phyloP scores from a whole-genome alignment of 768 basidiomycete genomes.

The Leccinum disarticulatum region DNA sequence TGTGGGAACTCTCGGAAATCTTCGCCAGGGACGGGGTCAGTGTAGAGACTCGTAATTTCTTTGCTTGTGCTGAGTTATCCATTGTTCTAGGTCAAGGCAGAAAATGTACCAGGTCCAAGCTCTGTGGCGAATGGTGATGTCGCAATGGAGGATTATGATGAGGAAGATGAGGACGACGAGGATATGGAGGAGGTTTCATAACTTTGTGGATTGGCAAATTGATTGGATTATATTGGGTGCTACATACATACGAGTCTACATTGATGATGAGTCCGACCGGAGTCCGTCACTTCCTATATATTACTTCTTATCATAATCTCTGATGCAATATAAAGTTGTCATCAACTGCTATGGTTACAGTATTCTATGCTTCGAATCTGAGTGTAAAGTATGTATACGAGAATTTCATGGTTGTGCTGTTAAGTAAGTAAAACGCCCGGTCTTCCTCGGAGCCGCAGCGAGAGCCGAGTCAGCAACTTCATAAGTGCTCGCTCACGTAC shows the following conservation, averaged over 20 bases:
- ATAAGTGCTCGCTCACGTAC: neutral
- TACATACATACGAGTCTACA: neutral
- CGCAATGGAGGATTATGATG: conserved; percentile 42
- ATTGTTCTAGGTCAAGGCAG: too few species aligned
- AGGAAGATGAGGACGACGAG: conserved; percentile 56
- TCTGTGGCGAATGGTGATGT: conserved; percentile 24
- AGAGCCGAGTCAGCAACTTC: conserved; percentile 5
- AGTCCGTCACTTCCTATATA: too few species aligned
- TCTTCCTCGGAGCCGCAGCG: conserved; percentile 3
- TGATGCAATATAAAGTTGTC: too few species aligned
- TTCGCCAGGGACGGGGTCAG: too few species aligned
- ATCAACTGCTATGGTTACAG: too few species aligned
- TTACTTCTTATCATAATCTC: too few species aligned
- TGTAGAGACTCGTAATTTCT: too few species aligned
- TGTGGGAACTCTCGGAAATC: too few species aligned
- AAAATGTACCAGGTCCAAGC: conserved; percentile 44
- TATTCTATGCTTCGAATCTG: neutral
- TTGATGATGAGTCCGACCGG: neutral
- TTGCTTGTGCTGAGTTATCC: too few species aligned
- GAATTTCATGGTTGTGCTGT: neutral
- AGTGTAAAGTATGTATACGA: neutral
- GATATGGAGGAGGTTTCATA: conserved; percentile 74
- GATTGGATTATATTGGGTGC: neutral
- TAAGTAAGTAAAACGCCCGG: neutral
- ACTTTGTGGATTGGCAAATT: conserved; percentile 4